Percentiles rank a stretch among this genome's conserved stretches.
phyloP scores from a whole-genome alignment of 768 basidiomycete species.

The Trametes cubensis region DNA sequence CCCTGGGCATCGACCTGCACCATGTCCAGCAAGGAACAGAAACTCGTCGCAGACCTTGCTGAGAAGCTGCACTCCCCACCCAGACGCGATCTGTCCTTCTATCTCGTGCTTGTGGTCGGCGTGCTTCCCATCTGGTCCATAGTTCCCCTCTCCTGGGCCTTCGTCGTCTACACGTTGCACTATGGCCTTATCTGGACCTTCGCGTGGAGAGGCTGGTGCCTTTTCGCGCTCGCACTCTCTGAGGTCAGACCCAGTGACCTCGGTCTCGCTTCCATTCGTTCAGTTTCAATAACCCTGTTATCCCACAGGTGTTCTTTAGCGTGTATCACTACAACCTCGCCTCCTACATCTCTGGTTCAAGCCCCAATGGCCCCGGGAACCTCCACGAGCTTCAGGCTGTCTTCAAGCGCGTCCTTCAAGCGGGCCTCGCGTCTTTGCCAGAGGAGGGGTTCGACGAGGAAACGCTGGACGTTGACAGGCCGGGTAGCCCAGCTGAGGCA shows the following conservation, averaged over 20 bases:
- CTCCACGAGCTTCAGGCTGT: constrained; percentile 58
- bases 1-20: not conserved
- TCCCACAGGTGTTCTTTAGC: constrained; percentile 64
- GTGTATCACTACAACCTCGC: constrained; percentile 61
- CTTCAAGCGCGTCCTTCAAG: constrained; percentile 63
- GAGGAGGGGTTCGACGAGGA: constrained; percentile 59
- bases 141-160: constrained; percentile 67
- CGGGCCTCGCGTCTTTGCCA: constrained; percentile 61
- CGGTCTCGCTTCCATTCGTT: not conserved
- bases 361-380: constrained; percentile 49
- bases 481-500: constrained; percentile 63
- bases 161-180: constrained; percentile 51
- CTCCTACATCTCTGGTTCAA: constrained; percentile 48
- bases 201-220: constrained; percentile 39
- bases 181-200: constrained; percentile 46
- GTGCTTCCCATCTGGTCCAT: constrained; percentile 68
- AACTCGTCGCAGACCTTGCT: constrained; percentile 27
- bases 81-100: constrained; percentile 54
- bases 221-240: constrained; percentile 54
- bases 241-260: constrained; percentile 50
- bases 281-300: not conserved
- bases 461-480: constrained; percentile 48
- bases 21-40: constrained; percentile 11
- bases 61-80: constrained; percentile 40
- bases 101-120: constrained; percentile 54